These are phyloP conservation scores for Sinapis alba DNA, from an alignment of 441 rosid species.

Conservation along the genomic window DNA sequence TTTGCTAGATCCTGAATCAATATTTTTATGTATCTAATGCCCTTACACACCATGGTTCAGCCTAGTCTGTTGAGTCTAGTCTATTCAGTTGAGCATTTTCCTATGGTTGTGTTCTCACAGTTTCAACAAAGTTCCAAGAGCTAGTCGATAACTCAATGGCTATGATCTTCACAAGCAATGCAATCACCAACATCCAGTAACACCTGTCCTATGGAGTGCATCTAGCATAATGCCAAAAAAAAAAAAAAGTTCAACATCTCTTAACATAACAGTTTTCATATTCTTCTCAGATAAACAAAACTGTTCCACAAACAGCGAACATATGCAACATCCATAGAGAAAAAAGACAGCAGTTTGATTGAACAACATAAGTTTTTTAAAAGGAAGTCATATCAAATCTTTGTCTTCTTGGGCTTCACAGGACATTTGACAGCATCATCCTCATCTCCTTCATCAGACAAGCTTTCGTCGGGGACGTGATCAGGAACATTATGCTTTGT, in stretches of 20 bases:
- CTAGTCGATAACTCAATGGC: not conserved
- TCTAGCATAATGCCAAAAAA: not conserved
- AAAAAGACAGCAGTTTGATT: not conserved
- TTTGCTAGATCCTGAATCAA: not conserved
- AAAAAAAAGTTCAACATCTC: not conserved
- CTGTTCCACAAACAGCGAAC: not conserved
- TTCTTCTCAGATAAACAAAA: not conserved
- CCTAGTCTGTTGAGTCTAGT: not conserved
- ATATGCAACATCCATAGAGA: not conserved
- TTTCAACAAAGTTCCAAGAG: not conserved
- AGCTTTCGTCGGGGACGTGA: slow-evolving; percentile 66
- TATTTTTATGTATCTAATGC: not conserved
- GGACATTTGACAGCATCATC: slow-evolving; percentile 46
- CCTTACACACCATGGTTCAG: not conserved
- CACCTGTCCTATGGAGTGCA: not conserved
- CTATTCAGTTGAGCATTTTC: not conserved
- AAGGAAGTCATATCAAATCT: slow-evolving; percentile 27
- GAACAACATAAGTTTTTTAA: not conserved
- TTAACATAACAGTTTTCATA: not conserved
- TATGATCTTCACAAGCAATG: not conserved
- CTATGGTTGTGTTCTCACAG: not conserved
- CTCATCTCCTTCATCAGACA: slow-evolving; percentile 58
- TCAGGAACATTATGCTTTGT: slow-evolving; percentile 69
- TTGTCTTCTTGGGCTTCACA: slow-evolving; percentile 63
- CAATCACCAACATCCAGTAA: not conserved